Conservation (phyloP, 495 filamentous ascomycete species). For the Schizothecium vesticola region DNA sequence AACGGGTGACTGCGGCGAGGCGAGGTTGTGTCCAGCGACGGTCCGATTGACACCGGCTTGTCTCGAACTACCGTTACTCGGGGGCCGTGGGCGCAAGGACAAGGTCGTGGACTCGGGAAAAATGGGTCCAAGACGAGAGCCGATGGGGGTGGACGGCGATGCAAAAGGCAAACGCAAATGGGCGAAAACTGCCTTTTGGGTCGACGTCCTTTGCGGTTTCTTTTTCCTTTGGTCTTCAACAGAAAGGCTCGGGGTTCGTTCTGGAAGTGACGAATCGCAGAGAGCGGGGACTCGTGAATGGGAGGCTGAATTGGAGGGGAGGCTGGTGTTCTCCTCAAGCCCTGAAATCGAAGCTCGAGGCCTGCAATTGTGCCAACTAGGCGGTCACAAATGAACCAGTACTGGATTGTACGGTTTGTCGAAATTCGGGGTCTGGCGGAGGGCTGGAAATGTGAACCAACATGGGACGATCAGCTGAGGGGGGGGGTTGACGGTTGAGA, state of each 20-base stretch:
- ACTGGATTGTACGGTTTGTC: not conserved
- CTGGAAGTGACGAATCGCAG: constrained; percentile 6
- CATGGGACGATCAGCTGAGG: not conserved
- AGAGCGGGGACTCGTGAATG: not conserved
- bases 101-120: not conserved
- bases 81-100: not conserved
- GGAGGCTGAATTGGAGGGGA: constrained; percentile 9
- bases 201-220: not conserved
- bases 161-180: not conserved
- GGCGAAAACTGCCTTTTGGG: not conserved
- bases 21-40: not conserved
- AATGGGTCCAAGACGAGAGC: not conserved
- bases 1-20: not conserved
- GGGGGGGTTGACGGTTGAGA: not conserved
- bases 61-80: not conserved
- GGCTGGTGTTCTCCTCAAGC: not conserved
- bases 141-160: not conserved
- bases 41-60: not conserved
- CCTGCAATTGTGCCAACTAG: not conserved
- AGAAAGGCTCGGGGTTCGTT: not conserved
- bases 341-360: not conserved
- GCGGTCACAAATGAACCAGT: not conserved
- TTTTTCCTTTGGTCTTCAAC: constrained; percentile 8
- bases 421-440: not conserved
- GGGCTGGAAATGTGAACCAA: not conserved